These are phyloP conservation scores for Coniochaeta prunicola DNA, from an alignment of 2,329 filamentous ascomycete species.

Conservation along the genomic window DNA sequence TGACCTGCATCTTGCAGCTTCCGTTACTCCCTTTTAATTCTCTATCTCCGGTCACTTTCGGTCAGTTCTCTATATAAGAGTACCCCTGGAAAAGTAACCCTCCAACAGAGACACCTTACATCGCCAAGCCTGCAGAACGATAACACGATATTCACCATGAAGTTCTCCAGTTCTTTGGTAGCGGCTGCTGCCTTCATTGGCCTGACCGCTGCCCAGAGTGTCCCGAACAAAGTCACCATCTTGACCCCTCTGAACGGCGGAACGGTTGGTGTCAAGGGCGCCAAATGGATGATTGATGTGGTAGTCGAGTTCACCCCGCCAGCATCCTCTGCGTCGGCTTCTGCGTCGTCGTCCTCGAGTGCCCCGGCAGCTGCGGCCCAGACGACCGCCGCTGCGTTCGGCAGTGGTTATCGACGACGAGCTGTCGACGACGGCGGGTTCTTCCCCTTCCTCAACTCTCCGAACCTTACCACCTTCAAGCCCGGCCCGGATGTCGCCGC, in stretches of 20 bases:
- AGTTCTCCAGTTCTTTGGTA: background rate
- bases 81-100: background rate
- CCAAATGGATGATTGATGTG: conserved; percentile 1
- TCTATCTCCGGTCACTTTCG: background rate
- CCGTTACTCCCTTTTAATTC: no score
- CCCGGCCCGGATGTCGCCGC: background rate
- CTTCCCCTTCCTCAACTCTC: conserved; percentile 1
- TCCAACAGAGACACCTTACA: background rate
- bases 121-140: background rate
- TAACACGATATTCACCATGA: background rate
- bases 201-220: background rate
- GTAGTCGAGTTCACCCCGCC: background rate
- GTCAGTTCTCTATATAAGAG: background rate
- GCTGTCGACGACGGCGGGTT: background rate
- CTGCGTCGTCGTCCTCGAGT: background rate
- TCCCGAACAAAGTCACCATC: background rate
- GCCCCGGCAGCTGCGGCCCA: background rate
- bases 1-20: no score
- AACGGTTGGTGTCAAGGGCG: background rate
- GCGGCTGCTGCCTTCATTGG: background rate
- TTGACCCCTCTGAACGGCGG: background rate
- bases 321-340: background rate
- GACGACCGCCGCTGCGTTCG: background rate
- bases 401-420: background rate
- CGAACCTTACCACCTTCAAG: background rate